Conservation (phyloP, 257 asterid genomes). For the Nicotiana benthamiana region DNA sequence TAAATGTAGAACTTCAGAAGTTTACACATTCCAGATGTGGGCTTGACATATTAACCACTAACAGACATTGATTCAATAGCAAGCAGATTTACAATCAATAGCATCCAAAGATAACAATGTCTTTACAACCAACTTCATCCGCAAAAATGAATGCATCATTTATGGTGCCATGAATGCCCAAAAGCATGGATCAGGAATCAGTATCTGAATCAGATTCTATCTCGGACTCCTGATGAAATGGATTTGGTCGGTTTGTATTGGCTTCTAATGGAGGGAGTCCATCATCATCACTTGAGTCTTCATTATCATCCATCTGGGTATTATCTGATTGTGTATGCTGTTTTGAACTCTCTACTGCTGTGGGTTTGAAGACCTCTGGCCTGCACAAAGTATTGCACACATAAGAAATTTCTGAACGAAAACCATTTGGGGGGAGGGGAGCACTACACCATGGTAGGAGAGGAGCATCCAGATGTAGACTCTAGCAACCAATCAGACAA, state of each 20-base stretch:
- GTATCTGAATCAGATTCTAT: constrained; percentile 39
- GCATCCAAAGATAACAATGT: not conserved
- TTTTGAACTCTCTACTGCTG: constrained; percentile 18
- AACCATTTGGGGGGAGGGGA: too few relatives aligned
- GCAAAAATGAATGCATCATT: not conserved
- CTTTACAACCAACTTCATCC: not conserved
- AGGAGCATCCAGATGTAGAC: too few relatives aligned
- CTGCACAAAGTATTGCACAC: constrained; percentile 15
- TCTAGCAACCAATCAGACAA: too few relatives aligned
- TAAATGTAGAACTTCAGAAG: not conserved
- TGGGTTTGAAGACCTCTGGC: constrained; percentile 59
- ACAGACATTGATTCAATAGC: not conserved
- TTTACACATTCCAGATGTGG: not conserved
- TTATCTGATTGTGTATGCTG: constrained; percentile 16
- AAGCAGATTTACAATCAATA: not conserved
- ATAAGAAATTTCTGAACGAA: not conserved
- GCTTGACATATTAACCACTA: not conserved
- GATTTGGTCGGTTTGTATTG: constrained; percentile 66
- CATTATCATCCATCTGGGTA: constrained; percentile 18
- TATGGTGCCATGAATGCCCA: not conserved
- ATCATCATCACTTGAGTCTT: constrained; percentile 46
- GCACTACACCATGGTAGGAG: too few relatives aligned
- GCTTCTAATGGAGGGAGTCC: constrained; percentile 88
- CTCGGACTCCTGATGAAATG: constrained; percentile 22
- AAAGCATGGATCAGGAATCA: constrained; percentile 22